Evolutionary conservation across 495 filamentous ascomycete genomes (phyloP).

Genomic region (Bacidia gigantensis): DNA sequence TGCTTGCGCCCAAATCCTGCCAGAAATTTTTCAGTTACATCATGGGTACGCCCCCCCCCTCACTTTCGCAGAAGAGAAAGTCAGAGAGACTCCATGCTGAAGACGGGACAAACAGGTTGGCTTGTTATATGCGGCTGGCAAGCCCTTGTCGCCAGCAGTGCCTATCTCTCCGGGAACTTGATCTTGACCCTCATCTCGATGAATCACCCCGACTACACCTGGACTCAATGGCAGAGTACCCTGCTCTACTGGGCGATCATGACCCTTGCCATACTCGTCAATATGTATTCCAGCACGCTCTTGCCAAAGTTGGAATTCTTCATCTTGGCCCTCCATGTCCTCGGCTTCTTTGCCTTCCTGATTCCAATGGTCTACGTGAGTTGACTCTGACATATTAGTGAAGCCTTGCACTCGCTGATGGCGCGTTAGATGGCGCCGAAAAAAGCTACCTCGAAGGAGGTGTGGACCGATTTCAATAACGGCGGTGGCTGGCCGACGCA

Average conservation of each 20-base stretch:
- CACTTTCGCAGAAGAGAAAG: conserved; percentile 3
- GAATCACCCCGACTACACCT: conserved; percentile 26
- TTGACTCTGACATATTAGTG: conserved; percentile 13
- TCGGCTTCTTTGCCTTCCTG: conserved; percentile 32
- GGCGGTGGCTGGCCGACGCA: conserved; percentile 33
- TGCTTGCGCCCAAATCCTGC: conserved; percentile 19
- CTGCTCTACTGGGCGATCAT: conserved; percentile 32
- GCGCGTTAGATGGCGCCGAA: conserved; percentile 5
- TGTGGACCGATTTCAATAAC: conserved; percentile 27
- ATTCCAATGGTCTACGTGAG: conserved; percentile 31
- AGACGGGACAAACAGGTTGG: conserved; percentile 20
- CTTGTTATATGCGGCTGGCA: conserved; percentile 27
- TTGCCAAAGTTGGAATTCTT: conserved; percentile 28
- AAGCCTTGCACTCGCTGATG: background rate
- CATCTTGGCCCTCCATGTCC: conserved; percentile 26
- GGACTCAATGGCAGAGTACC: conserved; percentile 35
- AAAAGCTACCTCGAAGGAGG: conserved; percentile 18
- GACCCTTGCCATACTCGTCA: conserved; percentile 29
- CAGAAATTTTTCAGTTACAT: conserved; percentile 20
- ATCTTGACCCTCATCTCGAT: conserved; percentile 33
- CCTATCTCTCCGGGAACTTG: conserved; percentile 27
- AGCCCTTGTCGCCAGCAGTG: conserved; percentile 18
- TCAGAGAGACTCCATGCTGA: background rate
- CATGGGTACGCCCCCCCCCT: conserved; percentile 19
- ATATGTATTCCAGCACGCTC: conserved; percentile 25